Conservation (phyloP, 805 yeast species). For the Kazachstania africana region DNA sequence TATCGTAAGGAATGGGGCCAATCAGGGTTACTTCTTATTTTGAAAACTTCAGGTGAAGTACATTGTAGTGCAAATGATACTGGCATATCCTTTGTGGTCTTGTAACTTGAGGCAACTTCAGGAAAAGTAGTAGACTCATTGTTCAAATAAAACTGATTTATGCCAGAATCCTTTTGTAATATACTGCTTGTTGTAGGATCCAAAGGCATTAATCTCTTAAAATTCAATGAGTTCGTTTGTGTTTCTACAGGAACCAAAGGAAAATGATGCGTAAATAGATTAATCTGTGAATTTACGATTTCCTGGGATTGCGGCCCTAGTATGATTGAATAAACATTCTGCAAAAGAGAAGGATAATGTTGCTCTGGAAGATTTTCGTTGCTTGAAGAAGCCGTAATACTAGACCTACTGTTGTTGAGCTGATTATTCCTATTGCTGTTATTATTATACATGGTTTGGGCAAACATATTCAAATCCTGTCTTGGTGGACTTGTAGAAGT, state of each 20-base stretch:
- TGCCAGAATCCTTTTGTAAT: conserved; percentile 13
- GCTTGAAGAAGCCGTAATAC: too few relatives aligned
- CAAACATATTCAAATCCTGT: not conserved
- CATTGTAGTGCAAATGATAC: conserved; percentile 20
- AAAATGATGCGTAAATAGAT: conserved; percentile 21
- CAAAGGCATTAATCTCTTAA: conserved; percentile 12
- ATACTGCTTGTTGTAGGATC: conserved; percentile 7
- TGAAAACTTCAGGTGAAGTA: conserved; percentile 11
- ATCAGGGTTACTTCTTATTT: conserved; percentile 14
- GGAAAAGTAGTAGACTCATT: conserved; percentile 40
- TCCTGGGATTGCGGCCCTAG: conserved; percentile 20
- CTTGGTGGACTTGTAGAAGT: conserved; percentile 1
- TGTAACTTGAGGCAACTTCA: conserved; percentile 32
- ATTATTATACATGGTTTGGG: not conserved
- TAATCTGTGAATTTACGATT: conserved; percentile 14
- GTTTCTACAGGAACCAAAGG: conserved; percentile 22
- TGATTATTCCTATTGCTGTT: too few relatives aligned
- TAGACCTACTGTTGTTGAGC: not conserved
- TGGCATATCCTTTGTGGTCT: not conserved
- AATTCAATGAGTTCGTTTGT: conserved; percentile 8
- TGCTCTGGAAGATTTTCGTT: conserved; percentile 8
- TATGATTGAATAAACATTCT: conserved; percentile 15
- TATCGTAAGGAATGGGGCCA: conserved; percentile 29
- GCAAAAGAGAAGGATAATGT: conserved; percentile 11
- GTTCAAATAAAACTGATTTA: conserved; percentile 62